phyloP scores from a whole-genome alignment of 2,329 filamentous ascomycete species.

The Zymoseptoria brevis region DNA sequence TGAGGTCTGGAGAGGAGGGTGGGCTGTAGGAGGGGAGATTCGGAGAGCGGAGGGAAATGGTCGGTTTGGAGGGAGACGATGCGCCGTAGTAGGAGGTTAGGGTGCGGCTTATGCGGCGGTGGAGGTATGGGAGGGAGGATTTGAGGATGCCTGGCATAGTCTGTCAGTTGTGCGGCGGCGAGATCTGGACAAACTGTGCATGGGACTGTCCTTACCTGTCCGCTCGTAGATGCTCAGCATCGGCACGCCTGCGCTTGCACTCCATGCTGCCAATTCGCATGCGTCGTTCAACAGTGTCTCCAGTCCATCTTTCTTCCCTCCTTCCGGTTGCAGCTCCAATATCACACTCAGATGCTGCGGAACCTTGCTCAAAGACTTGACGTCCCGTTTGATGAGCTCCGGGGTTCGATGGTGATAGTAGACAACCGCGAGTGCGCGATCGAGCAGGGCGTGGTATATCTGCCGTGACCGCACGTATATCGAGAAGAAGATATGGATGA shows the following conservation, averaged over 20 bases:
- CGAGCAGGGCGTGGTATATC: constrained; percentile 67
- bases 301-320: constrained; percentile 62
- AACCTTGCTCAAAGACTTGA: constrained; percentile 62
- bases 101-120: constrained; percentile 69
- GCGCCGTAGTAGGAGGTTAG: constrained; percentile 81
- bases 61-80: constrained; percentile 51
- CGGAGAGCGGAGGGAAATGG: constrained; percentile 64
- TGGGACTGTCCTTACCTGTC: constrained; percentile 58
- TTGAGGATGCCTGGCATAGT: constrained; percentile 90
- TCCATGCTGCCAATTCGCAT: constrained; percentile 89
- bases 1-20: constrained; percentile 21
- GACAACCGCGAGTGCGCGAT: constrained; percentile 70
- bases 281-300: constrained; percentile 83
- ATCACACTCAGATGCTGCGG: constrained; percentile 86
- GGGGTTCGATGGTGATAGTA: constrained; percentile 96
- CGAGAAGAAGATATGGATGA: constrained; percentile 76
- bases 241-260: constrained; percentile 78
- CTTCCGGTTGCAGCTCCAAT: constrained; percentile 62
- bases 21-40: constrained; percentile 55
- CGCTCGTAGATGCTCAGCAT: constrained; percentile 86
- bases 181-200: too few relatives aligned
- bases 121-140: constrained; percentile 68
- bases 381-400: constrained; percentile 82
- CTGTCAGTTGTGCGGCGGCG: too few relatives aligned
- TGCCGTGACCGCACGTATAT: constrained; percentile 77